These are phyloP conservation scores for Leccinum fallax DNA, from an alignment of 1,284 basidiomycete genomes.

Conservation along the genomic window DNA sequence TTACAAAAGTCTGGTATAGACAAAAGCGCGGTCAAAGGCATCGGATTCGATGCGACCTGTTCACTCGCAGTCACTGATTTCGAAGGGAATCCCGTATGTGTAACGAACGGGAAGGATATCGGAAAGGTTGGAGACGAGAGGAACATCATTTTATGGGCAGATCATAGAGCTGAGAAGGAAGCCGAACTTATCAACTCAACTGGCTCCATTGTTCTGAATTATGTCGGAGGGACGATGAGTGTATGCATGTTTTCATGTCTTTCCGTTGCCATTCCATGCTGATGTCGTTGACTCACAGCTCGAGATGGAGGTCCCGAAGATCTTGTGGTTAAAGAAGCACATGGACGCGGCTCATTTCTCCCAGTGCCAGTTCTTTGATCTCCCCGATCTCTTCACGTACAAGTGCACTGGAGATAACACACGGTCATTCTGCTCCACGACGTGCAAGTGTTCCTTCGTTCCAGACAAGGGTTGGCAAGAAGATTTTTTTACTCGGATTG, in stretches of 20 bases:
- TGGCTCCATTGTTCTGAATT: conserved; percentile 85
- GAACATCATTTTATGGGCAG: conserved; percentile 92
- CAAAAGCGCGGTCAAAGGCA: conserved; percentile 75
- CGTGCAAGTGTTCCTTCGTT: conserved; percentile 98
- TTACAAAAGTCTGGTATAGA: conserved; percentile 64
- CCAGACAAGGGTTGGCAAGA: conserved; percentile 86
- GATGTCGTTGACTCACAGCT: conserved; percentile 51
- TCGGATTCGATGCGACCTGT: conserved; percentile 98
- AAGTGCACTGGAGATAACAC: conserved; percentile 80
- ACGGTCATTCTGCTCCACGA: conserved; percentile 91
- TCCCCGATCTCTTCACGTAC: conserved; percentile 97
- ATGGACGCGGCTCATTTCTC: conserved; percentile 80
- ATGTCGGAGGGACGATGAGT: conserved; percentile 96
- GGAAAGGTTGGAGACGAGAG: conserved; percentile 66
- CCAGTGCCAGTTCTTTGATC: conserved; percentile 92
- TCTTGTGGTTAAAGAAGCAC: conserved; percentile 93
- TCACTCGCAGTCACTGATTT: conserved; percentile 87
- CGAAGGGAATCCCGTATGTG: conserved; percentile 75
- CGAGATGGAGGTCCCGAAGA: conserved; percentile 97
- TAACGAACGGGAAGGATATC: conserved; percentile 71
- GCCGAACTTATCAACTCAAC: conserved; percentile 89
- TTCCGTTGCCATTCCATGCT: conserved; percentile 1
- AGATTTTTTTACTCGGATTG: conserved; percentile 87
- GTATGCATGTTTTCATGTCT: conserved; percentile 49
- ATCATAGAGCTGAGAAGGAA: conserved; percentile 92